Evolutionary conservation across 148 eudicot species (phyloP).

Genomic region (Camellia sinensis): DNA sequence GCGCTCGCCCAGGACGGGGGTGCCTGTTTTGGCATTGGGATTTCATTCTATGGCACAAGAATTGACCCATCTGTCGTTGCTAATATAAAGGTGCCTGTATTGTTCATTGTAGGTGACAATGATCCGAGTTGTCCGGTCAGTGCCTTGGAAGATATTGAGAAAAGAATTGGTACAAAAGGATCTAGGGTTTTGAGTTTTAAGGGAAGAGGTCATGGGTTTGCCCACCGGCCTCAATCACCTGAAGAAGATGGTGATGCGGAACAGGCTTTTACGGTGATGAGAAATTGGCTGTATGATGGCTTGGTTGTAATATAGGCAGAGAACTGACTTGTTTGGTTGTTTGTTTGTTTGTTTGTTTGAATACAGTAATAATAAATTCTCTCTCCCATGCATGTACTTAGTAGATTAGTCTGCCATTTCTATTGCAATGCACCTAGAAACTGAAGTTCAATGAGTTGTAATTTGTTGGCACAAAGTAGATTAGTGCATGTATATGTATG

Average conservation of each 20-base stretch:
- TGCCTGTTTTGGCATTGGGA: constrained; percentile 56
- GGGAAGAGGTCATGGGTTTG: constrained; percentile 90
- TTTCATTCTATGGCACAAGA: constrained; percentile 81
- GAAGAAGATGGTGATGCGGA: constrained; percentile 95
- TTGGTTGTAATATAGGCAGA: constrained; percentile 23
- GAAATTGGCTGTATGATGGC: constrained; percentile 67
- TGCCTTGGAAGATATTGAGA: constrained; percentile 39
- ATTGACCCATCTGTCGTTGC: constrained; percentile 45
- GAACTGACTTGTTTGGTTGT: constrained; percentile 19
- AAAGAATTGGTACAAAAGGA: constrained; percentile 27
- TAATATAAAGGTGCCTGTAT: constrained; percentile 56
- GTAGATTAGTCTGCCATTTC: too few species aligned
- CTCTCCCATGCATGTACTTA: neutral
- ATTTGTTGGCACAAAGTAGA: too few species aligned
- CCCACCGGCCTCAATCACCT: constrained; percentile 66
- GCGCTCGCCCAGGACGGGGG: constrained; percentile 59
- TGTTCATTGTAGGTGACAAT: constrained; percentile 62
- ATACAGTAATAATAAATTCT: neutral
- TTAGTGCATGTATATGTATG: too few species aligned
- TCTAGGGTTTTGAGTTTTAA: constrained; percentile 50
- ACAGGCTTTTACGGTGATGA: constrained; percentile 67
- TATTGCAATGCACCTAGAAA: too few species aligned
- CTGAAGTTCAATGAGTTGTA: too few species aligned
- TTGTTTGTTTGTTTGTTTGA: neutral
- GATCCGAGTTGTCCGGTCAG: constrained; percentile 65